Base-by-base conservation (phyloP, 768 basidiomycete genomes). In the Phylloporus sp. region DNA sequence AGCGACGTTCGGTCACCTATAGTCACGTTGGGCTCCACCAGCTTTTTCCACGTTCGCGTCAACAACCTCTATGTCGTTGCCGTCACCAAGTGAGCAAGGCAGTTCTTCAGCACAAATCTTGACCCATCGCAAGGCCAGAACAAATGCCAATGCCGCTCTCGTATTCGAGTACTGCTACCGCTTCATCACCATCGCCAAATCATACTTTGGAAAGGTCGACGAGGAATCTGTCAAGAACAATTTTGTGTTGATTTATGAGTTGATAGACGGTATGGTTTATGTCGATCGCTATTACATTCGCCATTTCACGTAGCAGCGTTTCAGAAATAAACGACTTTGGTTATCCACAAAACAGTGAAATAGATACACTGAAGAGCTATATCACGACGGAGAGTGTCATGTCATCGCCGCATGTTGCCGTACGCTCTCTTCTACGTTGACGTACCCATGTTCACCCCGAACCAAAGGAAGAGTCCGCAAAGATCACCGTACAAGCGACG, bases 141-240 rank as follows among this genome's bases (percentile, higher is more conserved):
- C 82, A 57, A 99, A 99, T 60, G 94, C 91, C 29, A 97, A 97
- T 57, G 96, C 95, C 4, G 96, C 96, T 0, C 81, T 99, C 29
- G 88, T 98, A 13, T 99, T 98, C 71, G 96, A 99, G 66, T 98
- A 91, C 67, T 84, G 90, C 66, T 99, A 98, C 71, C 84, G 91
- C 27, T 95, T 99, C 69, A 91, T 94, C 65, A 81, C 84, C 52
- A 96, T 98, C 57, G 86, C 86, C 52, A 88, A 90, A 65, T 84
- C 90, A 6, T 99, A 99, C 73, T 99, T 98, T 70, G 92, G 94
- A 36, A 98, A 97, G 70, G 80, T 99, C 20, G 96, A 99, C 61
- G 96, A 99, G 65, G 95, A 97, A 66, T 81, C 89, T 18, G 85
- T 99, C 55, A 99, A 98, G 82, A 98, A 95, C 68, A 99, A 99